phyloP scores from a whole-genome alignment of 331 rosid genomes.

The Pyracantha coccinea region DNA sequence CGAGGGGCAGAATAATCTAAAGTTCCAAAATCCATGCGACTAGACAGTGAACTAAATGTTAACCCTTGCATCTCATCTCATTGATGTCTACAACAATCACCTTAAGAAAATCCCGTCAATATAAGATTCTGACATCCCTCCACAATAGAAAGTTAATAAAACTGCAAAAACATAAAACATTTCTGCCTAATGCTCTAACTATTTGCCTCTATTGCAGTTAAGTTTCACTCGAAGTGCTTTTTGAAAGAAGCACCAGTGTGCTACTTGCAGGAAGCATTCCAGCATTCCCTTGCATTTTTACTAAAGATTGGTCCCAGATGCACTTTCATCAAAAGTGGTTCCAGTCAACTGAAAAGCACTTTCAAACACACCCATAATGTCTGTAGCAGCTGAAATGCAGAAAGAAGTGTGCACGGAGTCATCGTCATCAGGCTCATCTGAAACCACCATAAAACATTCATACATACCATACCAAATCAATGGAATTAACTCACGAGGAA shows the following conservation, averaged over 20 bases:
- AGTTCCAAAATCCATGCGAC: neutral
- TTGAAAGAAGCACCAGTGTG: no score
- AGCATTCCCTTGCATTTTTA: no score
- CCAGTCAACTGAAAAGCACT: no score
- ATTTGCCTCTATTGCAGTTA: neutral
- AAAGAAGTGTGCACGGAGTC: conserved; percentile 47
- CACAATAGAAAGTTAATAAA: neutral
- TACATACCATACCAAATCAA: neutral
- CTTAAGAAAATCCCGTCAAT: neutral
- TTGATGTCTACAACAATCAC: neutral
- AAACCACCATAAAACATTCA: conserved; percentile 15
- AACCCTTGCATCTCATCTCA: neutral
- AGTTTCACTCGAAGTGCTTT: no score
- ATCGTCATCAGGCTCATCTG: conserved; percentile 75
- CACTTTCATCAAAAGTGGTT: no score
- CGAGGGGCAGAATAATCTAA: neutral
- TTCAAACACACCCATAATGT: no score
- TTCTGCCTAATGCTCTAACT: neutral
- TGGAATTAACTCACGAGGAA: neutral
- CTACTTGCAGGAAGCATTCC: no score
- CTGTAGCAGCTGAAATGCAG: neutral
- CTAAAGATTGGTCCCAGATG: no score
- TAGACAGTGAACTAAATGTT: neutral
- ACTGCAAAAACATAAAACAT: neutral
- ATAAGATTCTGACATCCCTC: neutral